Percentiles rank a stretch among this genome's conserved stretches.
Conservation (phyloP, 352 stramenopile species). For the Phytophthora podocarpi region DNA sequence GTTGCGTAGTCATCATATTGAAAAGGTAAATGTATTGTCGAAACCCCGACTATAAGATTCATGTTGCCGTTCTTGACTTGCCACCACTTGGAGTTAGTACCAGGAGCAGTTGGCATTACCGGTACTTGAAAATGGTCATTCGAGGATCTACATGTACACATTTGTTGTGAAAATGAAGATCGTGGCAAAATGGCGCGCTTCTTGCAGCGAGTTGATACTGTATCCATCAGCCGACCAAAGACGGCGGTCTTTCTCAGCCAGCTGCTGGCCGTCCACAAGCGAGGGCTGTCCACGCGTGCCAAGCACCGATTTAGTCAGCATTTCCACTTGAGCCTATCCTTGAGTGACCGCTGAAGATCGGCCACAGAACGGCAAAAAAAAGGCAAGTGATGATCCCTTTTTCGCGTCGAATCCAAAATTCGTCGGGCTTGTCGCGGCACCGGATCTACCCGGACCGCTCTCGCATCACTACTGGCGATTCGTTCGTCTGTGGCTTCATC, state of each 20-base stretch:
- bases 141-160: no score
- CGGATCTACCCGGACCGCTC: constrained; percentile 15
- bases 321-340: constrained; percentile 13
- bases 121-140: no score
- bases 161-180: no score
- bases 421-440: constrained; percentile 22
- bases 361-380: background rate
- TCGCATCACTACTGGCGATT: no score
- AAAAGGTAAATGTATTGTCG: no score
- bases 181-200: background rate
- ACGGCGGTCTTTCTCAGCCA: constrained; percentile 32
- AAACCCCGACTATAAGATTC: no score
- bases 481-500: no score
- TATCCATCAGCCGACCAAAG: constrained; percentile 16
- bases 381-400: constrained; percentile 12
- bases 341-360: constrained; percentile 14
- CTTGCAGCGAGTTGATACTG: background rate
- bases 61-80: no score
- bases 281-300: constrained; percentile 11
- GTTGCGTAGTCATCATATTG: no score
- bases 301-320: constrained; percentile 17
- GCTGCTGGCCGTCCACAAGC: constrained; percentile 6
- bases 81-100: no score
- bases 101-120: no score
- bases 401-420: constrained; percentile 33